Conservation (phyloP, 495 filamentous ascomycete genomes). For the Cercophora sp. region DNA sequence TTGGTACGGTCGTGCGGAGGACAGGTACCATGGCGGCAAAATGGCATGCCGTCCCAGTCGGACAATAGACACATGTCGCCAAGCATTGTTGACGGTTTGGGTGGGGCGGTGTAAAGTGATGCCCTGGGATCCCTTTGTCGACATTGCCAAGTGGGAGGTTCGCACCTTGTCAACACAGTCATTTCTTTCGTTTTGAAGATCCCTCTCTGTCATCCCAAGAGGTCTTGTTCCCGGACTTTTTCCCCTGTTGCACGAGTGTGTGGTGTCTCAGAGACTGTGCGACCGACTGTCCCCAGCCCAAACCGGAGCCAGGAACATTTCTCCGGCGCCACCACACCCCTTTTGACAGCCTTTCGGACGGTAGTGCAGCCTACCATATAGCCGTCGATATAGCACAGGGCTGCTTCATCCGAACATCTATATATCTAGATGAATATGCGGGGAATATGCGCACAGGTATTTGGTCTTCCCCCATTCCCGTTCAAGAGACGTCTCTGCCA, state of each 20-base stretch:
- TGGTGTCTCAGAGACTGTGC: not conserved
- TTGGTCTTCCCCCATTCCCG: too few relatives aligned
- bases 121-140: not conserved
- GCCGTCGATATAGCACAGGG: too few relatives aligned
- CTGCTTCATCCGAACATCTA: too few relatives aligned
- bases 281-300: not conserved
- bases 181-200: not conserved
- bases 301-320: not conserved
- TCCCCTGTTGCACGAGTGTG: not conserved
- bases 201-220: not conserved
- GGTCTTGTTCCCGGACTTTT: not conserved
- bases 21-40: conserved; percentile 15
- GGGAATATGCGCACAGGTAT: too few relatives aligned
- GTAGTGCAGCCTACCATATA: too few relatives aligned
- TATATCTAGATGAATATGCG: too few relatives aligned
- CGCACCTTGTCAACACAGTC: not conserved
- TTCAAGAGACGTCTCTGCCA: too few relatives aligned
- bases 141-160: not conserved
- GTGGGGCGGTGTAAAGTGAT: conserved; percentile 7
- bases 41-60: conserved; percentile 7
- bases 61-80: not conserved
- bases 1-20: conserved; percentile 1
- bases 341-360: not conserved
- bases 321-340: not conserved
- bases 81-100: conserved; percentile 8